phyloP scores from a whole-genome alignment of 768 basidiomycete genomes.

The Boletus pseudo-olivaceus region DNA sequence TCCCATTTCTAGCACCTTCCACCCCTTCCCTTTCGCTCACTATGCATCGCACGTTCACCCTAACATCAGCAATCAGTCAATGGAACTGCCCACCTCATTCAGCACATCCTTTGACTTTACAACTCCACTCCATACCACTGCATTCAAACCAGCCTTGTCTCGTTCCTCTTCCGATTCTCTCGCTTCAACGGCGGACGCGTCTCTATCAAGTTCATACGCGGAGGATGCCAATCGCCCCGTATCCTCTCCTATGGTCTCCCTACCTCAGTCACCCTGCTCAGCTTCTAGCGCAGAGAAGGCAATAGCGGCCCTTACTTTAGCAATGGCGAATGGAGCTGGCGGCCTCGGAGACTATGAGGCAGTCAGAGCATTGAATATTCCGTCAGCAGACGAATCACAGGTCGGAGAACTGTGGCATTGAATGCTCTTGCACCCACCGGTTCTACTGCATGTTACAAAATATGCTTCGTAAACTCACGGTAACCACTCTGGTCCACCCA shows the following conservation, averaged over 20 bases:
- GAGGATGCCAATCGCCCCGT: constrained; percentile 5
- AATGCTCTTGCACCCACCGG: constrained; percentile 1
- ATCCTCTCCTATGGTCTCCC: constrained; percentile 10
- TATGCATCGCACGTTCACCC: constrained; percentile 12
- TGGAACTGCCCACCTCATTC: constrained; percentile 20
- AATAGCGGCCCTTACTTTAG: constrained; percentile 54
- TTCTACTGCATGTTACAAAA: constrained; percentile 2
- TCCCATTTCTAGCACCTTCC: constrained; percentile 22
- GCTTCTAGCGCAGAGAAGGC: constrained; percentile 55
- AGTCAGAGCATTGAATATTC: constrained; percentile 37
- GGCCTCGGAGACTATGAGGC: constrained; percentile 56
- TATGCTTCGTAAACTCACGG: neutral
- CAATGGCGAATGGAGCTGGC: constrained; percentile 63
- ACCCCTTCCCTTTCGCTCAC: constrained; percentile 10
- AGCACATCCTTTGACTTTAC: constrained; percentile 27
- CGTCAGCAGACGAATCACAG: constrained; percentile 39
- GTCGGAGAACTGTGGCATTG: constrained; percentile 61
- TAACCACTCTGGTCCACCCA: neutral
- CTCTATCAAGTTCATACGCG: constrained; percentile 1
- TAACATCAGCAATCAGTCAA: constrained; percentile 11
- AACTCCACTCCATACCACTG: constrained; percentile 24
- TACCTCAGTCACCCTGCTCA: constrained; percentile 18
- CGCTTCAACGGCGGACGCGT: constrained; percentile 5
- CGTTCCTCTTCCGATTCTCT: constrained; percentile 19
- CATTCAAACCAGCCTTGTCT: constrained; percentile 20